Conservation (phyloP, 208 protist genomes). For the Acanthamoeba royreba region DNA sequence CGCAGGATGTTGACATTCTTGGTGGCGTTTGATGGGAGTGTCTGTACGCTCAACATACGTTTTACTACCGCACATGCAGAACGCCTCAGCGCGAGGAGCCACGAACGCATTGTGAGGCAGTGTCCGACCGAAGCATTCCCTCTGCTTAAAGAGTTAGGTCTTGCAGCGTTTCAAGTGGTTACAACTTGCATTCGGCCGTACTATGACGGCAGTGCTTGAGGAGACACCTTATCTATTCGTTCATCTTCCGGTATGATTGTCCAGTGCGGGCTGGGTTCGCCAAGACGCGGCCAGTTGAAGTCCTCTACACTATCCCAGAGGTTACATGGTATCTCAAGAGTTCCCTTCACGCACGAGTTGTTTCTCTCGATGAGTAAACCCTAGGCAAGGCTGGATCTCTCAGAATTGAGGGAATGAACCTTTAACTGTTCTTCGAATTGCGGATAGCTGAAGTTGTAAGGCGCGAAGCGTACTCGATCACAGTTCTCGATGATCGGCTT, state of each 20-base stretch:
- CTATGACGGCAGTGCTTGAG: too few species aligned
- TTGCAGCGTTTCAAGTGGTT: too few species aligned
- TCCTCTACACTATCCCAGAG: background rate
- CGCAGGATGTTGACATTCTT: too few species aligned
- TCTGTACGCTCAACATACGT: too few species aligned
- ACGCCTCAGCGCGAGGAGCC: too few species aligned
- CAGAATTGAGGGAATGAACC: background rate
- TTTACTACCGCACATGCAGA: too few species aligned
- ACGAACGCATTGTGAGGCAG: too few species aligned
- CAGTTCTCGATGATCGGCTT: conserved; percentile 10
- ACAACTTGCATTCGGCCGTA: too few species aligned
- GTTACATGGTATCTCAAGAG: background rate
- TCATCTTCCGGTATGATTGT: background rate
- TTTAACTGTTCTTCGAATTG: background rate
- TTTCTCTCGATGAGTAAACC: background rate
- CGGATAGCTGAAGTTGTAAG: background rate
- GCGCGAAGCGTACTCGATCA: background rate
- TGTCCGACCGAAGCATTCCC: too few species aligned
- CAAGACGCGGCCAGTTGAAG: background rate
- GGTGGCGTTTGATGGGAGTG: too few species aligned
- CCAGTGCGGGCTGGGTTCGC: background rate
- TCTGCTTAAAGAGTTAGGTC: too few species aligned
- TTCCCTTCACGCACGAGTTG: background rate
- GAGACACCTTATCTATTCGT: too few species aligned
- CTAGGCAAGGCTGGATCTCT: background rate